These are phyloP conservation scores for Prunus yedoensis DNA, from an alignment of 331 rosid species.

Conservation along the genomic window DNA sequence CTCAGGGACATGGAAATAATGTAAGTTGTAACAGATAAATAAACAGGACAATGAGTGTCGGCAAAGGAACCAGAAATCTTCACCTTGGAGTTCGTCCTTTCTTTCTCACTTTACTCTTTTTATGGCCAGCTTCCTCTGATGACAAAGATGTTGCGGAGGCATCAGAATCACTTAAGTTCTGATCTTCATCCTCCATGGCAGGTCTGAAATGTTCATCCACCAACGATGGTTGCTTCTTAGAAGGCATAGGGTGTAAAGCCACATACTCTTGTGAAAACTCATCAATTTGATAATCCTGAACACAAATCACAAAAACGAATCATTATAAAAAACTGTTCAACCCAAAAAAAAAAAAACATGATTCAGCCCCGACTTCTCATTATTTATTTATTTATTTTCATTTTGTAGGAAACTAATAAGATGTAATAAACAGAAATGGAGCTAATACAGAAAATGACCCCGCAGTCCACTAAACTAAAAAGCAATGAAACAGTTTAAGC, in stretches of 20 bases:
- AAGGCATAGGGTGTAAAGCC: constrained; percentile 81
- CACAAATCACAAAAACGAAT: constrained; percentile 1
- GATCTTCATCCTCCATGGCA: constrained; percentile 57
- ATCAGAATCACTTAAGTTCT: constrained; percentile 50
- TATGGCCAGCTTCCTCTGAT: constrained; percentile 42
- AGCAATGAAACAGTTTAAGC: neutral
- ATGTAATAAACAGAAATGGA: neutral
- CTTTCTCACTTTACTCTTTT: constrained; percentile 20
- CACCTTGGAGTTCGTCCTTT: constrained; percentile 66
- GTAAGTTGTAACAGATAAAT: neutral
- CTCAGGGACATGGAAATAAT: neutral
- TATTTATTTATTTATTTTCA: neutral
- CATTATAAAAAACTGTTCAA: neutral
- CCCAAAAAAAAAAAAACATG: neutral
- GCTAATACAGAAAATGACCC: neutral
- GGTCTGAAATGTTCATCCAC: constrained; percentile 80
- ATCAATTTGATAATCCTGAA: constrained; percentile 72
- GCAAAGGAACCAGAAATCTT: constrained; percentile 25
- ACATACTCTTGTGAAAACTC: constrained; percentile 68
- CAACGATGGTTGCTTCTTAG: constrained; percentile 72
- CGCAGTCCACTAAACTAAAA: neutral
- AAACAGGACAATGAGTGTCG: neutral
- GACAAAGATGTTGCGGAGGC: constrained; percentile 32
- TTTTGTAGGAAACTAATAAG: neutral
- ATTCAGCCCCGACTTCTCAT: neutral